phyloP scores from a whole-genome alignment of 176 grass and related monocot species.

The Musa acuminata region DNA sequence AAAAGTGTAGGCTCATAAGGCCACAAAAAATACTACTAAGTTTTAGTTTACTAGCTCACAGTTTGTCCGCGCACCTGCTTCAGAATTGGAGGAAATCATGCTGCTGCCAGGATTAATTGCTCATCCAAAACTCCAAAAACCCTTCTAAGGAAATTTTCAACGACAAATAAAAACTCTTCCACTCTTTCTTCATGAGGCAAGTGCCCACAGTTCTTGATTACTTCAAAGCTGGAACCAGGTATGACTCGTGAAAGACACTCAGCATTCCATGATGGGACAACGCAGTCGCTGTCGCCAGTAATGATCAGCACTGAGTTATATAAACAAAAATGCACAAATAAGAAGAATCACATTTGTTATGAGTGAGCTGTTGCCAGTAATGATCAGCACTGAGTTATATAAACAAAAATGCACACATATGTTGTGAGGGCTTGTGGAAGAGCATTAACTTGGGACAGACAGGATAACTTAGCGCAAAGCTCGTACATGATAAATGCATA shows the following conservation, averaged over 20 bases:
- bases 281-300: conserved; percentile 65
- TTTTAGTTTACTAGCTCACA: too few species aligned
- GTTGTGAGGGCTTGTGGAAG: too few species aligned
- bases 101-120: conserved; percentile 28
- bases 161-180: conserved; percentile 52
- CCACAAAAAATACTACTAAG: too few species aligned
- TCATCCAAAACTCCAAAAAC: conserved; percentile 31
- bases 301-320: conserved; percentile 63
- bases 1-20: too few species aligned
- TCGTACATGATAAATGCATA: background rate
- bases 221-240: conserved; percentile 50
- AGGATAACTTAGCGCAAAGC: too few species aligned
- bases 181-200: conserved; percentile 82
- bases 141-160: conserved; percentile 51
- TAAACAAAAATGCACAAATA: background rate
- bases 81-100: too few species aligned
- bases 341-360: background rate
- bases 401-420: too few species aligned
- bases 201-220: conserved; percentile 73
- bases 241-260: conserved; percentile 51
- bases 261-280: conserved; percentile 75
- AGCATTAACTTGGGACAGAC: too few species aligned
- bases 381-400: too few species aligned
- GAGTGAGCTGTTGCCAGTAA: too few species aligned
- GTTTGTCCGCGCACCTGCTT: background rate